phyloP scores from a whole-genome alignment of 345 rosid species.

The Moricandia moricandioides region DNA sequence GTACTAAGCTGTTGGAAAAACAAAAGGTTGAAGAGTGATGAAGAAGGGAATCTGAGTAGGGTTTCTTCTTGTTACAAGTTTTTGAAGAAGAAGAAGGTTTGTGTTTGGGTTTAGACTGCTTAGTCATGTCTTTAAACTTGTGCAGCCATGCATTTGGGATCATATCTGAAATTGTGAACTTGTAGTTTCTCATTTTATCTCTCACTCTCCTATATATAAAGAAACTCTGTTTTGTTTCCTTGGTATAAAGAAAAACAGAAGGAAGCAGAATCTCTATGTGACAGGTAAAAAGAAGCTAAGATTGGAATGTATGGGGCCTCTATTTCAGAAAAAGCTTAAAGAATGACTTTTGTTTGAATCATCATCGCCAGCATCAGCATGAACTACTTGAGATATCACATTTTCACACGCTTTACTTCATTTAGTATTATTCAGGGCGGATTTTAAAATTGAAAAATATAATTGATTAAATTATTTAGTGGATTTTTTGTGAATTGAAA shows the following conservation, averaged over 20 bases:
- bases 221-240: not conserved
- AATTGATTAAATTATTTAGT: not conserved
- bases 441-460: not conserved
- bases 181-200: constrained; percentile 55
- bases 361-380: constrained; percentile 30
- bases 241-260: not conserved
- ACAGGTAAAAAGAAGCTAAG: constrained; percentile 18
- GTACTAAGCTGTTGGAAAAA: constrained; percentile 37
- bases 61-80: constrained; percentile 26
- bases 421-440: not conserved
- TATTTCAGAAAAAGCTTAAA: constrained; percentile 9
- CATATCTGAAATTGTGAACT: constrained; percentile 60
- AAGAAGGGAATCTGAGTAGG: constrained; percentile 22
- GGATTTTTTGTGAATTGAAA: not conserved
- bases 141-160: constrained; percentile 78
- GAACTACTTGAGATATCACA: constrained; percentile 26
- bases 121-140: constrained; percentile 65
- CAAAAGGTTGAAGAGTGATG: constrained; percentile 18
- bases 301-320: constrained; percentile 20
- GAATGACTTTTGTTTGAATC: constrained; percentile 24
- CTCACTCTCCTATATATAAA: not conserved
- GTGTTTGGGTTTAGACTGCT: constrained; percentile 19
- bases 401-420: constrained; percentile 22
- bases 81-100: constrained; percentile 22
- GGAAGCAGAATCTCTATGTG: constrained; percentile 10